A percentile compares a stretch with the other conserved stretches of the same genome.
These are phyloP conservation scores for Smallanthus sonchifolius DNA, from an alignment of 129 eudicot genomes.

Conservation along the genomic window DNA sequence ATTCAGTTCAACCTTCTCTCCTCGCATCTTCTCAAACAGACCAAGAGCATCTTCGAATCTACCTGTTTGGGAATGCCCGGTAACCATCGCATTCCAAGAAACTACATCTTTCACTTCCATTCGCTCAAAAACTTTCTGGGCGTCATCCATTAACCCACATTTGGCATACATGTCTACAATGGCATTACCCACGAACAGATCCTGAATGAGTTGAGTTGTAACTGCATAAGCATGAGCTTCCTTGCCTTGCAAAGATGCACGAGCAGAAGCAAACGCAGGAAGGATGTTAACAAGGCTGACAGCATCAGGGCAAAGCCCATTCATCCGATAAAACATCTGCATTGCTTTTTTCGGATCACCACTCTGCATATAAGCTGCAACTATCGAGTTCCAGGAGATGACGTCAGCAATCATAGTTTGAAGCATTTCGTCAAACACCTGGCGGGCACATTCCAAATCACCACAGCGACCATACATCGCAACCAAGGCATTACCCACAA, in stretches of 20 bases:
- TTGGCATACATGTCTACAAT: slow-evolving; percentile 79
- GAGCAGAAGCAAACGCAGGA: slow-evolving; percentile 57
- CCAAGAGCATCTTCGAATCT: slow-evolving; percentile 61
- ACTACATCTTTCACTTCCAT: slow-evolving; percentile 75
- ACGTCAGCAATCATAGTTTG: slow-evolving; percentile 36
- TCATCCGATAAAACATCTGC: slow-evolving; percentile 55
- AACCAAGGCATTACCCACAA: slow-evolving; percentile 56
- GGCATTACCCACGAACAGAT: slow-evolving; percentile 76
- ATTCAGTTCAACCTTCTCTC: slow-evolving; percentile 49
- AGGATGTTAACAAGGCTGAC: slow-evolving; percentile 65
- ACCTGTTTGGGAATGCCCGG: slow-evolving; percentile 70
- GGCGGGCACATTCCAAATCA: slow-evolving; percentile 37
- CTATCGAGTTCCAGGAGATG: slow-evolving; percentile 78
- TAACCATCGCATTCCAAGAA: slow-evolving; percentile 80
- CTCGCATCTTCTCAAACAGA: slow-evolving; percentile 58
- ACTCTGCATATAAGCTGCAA: slow-evolving; percentile 47
- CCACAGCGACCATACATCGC: slow-evolving; percentile 71
- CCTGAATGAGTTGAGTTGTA: slow-evolving; percentile 36
- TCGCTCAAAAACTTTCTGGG: slow-evolving; percentile 38
- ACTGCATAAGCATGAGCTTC: slow-evolving; percentile 60
- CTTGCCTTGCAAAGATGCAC: slow-evolving; percentile 42
- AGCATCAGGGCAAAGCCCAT: slow-evolving; percentile 44
- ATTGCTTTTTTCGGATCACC: slow-evolving; percentile 41
- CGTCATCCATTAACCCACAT: slow-evolving; percentile 67
- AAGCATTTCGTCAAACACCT: slow-evolving; percentile 65